Evolutionary conservation across 371 early-diverging fungal genomes (phyloP).

Genomic region (Coemansia sp.): DNA sequence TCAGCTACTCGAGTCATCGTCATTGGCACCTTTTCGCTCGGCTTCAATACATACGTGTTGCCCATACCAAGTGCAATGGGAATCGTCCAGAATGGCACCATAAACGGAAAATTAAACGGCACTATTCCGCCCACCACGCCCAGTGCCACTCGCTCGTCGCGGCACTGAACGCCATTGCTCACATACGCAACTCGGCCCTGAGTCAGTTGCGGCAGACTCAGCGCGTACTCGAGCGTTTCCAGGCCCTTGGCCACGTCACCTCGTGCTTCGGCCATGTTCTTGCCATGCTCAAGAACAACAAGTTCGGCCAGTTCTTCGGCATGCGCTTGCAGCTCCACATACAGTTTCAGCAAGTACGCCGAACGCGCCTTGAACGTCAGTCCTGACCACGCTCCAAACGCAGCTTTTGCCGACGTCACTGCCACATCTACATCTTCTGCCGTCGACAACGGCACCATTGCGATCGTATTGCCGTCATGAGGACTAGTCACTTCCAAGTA

Average conservation of each 20-base stretch:
- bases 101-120: conserved; percentile 75
- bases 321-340: conserved; percentile 57
- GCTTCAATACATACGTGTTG: conserved; percentile 73
- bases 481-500: conserved; percentile 60
- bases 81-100: conserved; percentile 77
- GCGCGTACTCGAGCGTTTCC: conserved; percentile 67
- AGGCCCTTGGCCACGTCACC: conserved; percentile 61
- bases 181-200: conserved; percentile 60
- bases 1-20: conserved; percentile 64
- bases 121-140: conserved; percentile 74
- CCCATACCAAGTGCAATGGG: conserved; percentile 68
- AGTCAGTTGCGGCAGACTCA: conserved; percentile 60
- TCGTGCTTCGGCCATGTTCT: conserved; percentile 57
- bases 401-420: conserved; percentile 58
- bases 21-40: conserved; percentile 74
- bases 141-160: conserved; percentile 60
- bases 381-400: conserved; percentile 56
- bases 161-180: conserved; percentile 63
- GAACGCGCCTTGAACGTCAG: conserved; percentile 64
- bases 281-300: conserved; percentile 72
- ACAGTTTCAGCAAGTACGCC: conserved; percentile 60
- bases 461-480: conserved; percentile 61
- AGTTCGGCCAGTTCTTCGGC: conserved; percentile 65
- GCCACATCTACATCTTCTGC: conserved; percentile 60
- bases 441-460: conserved; percentile 61